These are phyloP conservation scores for Botrytis sinoallii DNA, from an alignment of 2,329 filamentous ascomycete genomes.

Conservation along the genomic window DNA sequence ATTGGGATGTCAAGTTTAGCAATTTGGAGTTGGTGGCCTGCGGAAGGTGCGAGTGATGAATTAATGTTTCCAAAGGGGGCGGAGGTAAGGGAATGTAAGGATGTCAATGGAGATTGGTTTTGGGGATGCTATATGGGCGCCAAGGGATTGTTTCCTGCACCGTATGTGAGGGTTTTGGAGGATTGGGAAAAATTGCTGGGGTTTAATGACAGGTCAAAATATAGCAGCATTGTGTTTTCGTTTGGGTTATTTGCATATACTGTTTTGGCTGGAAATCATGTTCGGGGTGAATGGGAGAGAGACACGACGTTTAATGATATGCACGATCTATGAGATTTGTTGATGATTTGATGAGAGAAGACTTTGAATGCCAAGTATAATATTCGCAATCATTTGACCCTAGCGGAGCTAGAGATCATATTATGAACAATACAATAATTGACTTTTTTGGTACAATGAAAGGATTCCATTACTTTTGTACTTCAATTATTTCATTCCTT, in stretches of 20 bases:
- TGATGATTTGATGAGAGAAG: neutral
- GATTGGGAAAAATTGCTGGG: neutral
- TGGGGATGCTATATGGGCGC: constrained; percentile 80
- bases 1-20: constrained; percentile 62
- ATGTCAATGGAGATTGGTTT: constrained; percentile 89
- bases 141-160: constrained; percentile 76
- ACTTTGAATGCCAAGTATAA: neutral
- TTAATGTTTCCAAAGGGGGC: constrained; percentile 79
- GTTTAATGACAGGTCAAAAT: neutral
- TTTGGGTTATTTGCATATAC: neutral
- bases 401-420: neutral
- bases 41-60: constrained; percentile 62
- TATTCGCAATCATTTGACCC: neutral
- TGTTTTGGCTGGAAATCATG: neutral
- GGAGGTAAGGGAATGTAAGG: constrained; percentile 77
- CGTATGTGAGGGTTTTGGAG: constrained; percentile 60
- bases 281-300: neutral
- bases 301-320: neutral
- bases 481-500: neutral
- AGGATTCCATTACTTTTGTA: neutral
- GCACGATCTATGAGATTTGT: neutral
- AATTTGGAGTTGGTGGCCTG: constrained; percentile 76
- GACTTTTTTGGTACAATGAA: neutral
- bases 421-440: neutral
- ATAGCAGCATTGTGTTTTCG: neutral